A percentile compares a stretch with the other conserved stretches of the same genome.
Conservation (phyloP, 2,329 filamentous ascomycete species). For the Talaromyces rugulosus region DNA sequence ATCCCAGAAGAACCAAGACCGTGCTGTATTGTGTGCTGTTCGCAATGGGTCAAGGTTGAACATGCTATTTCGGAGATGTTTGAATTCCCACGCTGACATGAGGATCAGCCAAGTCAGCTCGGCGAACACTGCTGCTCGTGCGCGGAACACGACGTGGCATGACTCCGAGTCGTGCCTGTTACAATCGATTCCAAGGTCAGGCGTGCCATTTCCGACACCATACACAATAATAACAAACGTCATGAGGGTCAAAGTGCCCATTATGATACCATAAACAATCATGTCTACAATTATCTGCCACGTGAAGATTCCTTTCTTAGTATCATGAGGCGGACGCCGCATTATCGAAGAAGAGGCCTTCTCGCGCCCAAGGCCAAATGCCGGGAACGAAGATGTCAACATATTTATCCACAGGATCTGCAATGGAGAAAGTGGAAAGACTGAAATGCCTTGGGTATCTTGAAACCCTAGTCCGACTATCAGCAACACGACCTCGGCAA, state of each 20-base stretch:
- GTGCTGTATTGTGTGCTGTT: slow-evolving; percentile 38
- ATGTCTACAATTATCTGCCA: slow-evolving; percentile 38
- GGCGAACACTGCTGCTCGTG: slow-evolving; percentile 69
- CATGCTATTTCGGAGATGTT: slow-evolving; percentile 68
- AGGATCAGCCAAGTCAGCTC: slow-evolving; percentile 71
- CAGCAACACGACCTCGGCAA: slow-evolving; percentile 76
- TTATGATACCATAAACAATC: slow-evolving; percentile 43
- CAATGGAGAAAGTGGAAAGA: slow-evolving; percentile 79
- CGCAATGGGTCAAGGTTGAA: slow-evolving; percentile 56
- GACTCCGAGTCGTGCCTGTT: slow-evolving; percentile 46
- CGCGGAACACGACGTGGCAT: slow-evolving; percentile 59
- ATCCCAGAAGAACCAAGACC: slow-evolving; percentile 57
- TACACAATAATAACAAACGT: slow-evolving; percentile 38
- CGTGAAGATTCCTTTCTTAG: slow-evolving; percentile 38
- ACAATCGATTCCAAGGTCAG: slow-evolving; percentile 52
- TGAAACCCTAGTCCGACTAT: slow-evolving; percentile 78
- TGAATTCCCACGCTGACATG: slow-evolving; percentile 74
- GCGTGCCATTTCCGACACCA: slow-evolving; percentile 32
- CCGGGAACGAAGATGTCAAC: slow-evolving; percentile 79
- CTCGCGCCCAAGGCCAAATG: slow-evolving; percentile 80
- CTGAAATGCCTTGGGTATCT: slow-evolving; percentile 64
- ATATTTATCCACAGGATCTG: slow-evolving; percentile 93
- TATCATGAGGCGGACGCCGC: slow-evolving; percentile 69
- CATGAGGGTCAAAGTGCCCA: slow-evolving; percentile 40
- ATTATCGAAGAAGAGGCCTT: slow-evolving; percentile 71